These are phyloP conservation scores for Lipomyces chichibuensis DNA, from an alignment of 805 yeast genomes.

Conservation along the genomic window DNA sequence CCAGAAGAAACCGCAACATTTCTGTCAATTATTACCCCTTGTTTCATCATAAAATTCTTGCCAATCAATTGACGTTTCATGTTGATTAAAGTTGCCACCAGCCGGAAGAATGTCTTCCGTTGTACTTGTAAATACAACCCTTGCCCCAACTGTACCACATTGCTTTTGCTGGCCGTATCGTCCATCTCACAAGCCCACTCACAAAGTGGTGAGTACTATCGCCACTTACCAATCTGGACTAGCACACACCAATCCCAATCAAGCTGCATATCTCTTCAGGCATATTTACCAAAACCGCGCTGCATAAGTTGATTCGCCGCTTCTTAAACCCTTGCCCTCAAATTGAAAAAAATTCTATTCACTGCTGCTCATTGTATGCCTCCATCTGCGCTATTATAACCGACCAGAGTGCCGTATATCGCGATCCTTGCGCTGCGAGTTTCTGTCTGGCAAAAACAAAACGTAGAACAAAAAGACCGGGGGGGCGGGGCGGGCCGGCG, in stretches of 20 bases:
- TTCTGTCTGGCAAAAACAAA: not conserved
- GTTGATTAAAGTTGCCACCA: not conserved
- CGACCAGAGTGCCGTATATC: not conserved
- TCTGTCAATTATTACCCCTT: not conserved
- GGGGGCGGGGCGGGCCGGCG: not conserved
- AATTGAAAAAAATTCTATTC: not conserved
- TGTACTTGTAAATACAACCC: not conserved
- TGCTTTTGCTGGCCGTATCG: not conserved
- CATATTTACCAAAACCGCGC: not conserved
- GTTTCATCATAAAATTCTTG: not conserved
- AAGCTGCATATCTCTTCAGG: not conserved
- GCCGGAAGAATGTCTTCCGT: not conserved
- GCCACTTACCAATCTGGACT: not conserved
- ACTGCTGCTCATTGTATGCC: not conserved
- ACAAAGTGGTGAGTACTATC: not conserved
- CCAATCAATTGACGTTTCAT: not conserved
- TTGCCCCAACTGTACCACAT: not conserved
- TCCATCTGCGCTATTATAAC: not conserved
- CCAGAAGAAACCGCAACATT: no score
- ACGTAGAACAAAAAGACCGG: not conserved
- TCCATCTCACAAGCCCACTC: not conserved
- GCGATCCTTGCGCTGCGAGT: not conserved
- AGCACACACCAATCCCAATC: not conserved
- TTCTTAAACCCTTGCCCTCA: not conserved
- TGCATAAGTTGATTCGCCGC: not conserved